These are phyloP conservation scores for Populus simonii DNA, from an alignment of 345 rosid genomes.

Conservation along the genomic window DNA sequence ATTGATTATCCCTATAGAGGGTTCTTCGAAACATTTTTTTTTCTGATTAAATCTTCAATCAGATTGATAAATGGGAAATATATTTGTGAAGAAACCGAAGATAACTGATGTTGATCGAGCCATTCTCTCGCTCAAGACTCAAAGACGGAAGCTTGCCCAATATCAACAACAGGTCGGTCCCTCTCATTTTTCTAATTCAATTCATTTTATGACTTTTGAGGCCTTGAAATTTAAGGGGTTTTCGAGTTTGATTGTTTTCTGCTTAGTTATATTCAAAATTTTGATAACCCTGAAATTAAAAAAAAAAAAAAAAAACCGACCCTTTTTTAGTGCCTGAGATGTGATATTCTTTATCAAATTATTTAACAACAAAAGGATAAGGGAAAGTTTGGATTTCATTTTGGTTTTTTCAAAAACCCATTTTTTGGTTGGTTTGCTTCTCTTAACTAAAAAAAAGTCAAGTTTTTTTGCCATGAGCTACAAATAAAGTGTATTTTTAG, in stretches of 20 bases:
- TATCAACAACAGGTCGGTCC: conserved; percentile 76
- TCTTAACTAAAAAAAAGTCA: background rate
- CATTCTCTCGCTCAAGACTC: conserved; percentile 91
- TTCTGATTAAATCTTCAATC: background rate
- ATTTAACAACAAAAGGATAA: background rate
- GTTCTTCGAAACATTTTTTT: background rate
- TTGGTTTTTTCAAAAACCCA: background rate
- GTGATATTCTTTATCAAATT: background rate
- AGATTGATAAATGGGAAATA: conserved; percentile 61
- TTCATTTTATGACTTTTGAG: background rate
- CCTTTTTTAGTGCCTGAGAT: background rate
- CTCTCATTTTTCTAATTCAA: background rate
- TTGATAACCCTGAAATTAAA: background rate
- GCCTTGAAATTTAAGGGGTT: background rate
- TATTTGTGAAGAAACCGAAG: conserved; percentile 93
- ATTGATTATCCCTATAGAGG: background rate
- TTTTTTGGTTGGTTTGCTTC: background rate
- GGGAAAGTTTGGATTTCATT: background rate
- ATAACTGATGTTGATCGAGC: conserved; percentile 91
- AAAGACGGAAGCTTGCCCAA: conserved; percentile 86
- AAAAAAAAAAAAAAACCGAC: background rate
- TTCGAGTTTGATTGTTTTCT: background rate
- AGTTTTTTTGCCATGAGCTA: background rate
- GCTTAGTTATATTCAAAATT: background rate
- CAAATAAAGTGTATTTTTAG: background rate